phyloP scores from a whole-genome alignment of 2,329 filamentous ascomycete genomes.

The Pestalotiopsis sp. region DNA sequence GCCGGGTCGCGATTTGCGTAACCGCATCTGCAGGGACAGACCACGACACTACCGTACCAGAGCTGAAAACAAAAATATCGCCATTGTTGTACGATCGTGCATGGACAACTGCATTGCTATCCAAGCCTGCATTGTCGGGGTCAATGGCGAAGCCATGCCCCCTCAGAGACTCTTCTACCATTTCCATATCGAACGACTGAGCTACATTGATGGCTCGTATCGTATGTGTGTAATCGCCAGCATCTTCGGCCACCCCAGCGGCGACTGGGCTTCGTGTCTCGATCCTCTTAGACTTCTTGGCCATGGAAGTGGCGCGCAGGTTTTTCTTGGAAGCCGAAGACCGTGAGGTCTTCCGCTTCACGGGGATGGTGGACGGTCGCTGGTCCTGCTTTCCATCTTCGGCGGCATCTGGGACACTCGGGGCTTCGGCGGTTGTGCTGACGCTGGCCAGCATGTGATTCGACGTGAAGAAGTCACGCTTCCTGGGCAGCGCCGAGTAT shows the following conservation, averaged over 20 bases:
- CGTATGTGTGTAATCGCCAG: constrained; percentile 38
- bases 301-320: constrained; percentile 80
- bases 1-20: constrained; percentile 65
- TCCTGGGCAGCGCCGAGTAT: constrained; percentile 46
- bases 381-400: constrained; percentile 16
- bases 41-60: constrained; percentile 92
- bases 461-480: constrained; percentile 66
- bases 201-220: constrained; percentile 63
- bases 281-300: constrained; percentile 58
- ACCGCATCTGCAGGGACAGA: constrained; percentile 77
- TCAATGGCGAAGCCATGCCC: constrained; percentile 62
- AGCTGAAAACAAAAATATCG: constrained; percentile 95
- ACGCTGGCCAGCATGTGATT: constrained; percentile 54
- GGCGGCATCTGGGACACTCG: constrained; percentile 10
- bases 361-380: constrained; percentile 15
- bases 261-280: constrained; percentile 23
- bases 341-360: constrained; percentile 48
- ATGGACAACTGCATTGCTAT: constrained; percentile 63
- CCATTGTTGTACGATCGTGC: constrained; percentile 64
- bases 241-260: constrained; percentile 20
- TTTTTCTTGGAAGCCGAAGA: constrained; percentile 63
- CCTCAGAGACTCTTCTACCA: constrained; percentile 56
- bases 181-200: constrained; percentile 64
- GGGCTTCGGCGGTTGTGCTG: constrained; percentile 26
- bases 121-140: constrained; percentile 61